A percentile compares a stretch with the other conserved stretches of the same genome.
phyloP scores from a whole-genome alignment of 2,329 filamentous ascomycete species.

The Parastagonospora nodorum region DNA sequence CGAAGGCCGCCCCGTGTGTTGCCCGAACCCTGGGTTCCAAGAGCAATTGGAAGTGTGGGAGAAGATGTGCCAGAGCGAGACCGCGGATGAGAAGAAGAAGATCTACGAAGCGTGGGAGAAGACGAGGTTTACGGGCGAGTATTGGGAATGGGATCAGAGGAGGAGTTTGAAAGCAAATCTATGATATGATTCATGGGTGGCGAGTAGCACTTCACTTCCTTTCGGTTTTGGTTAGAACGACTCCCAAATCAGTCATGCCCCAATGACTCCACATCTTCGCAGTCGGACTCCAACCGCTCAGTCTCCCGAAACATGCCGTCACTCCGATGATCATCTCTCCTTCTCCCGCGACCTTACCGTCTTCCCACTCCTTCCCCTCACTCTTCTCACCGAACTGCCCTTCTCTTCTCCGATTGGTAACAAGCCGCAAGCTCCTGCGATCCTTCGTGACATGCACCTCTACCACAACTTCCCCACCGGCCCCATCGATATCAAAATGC shows the following conservation, averaged over 20 bases:
- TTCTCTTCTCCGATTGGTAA: conserved; percentile 17
- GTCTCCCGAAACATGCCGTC: conserved; percentile 9
- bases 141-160: conserved; percentile 44
- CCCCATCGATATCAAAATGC: conserved; percentile 18
- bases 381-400: conserved; percentile 13
- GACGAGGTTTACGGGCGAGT: conserved; percentile 40
- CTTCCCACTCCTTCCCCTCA: conserved; percentile 5
- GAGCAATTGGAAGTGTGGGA: conserved; percentile 40
- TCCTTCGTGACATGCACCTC: conserved; percentile 18
- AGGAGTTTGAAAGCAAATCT: conserved; percentile 13
- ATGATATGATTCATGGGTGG: background rate
- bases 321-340: conserved; percentile 15
- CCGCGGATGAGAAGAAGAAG: conserved; percentile 19
- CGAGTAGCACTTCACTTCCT: too few species aligned
- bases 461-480: conserved; percentile 20
- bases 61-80: conserved; percentile 28
- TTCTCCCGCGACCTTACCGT: conserved; percentile 5
- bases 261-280: conserved; percentile 12
- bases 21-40: conserved; percentile 42
- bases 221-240: background rate
- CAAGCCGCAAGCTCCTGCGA: conserved; percentile 14
- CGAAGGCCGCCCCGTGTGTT: conserved; percentile 41
- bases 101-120: conserved; percentile 44
- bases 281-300: conserved; percentile 12
- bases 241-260: conserved; percentile 5